Base-by-base conservation (phyloP, 2,329 filamentous ascomycete genomes). In the Dactylellina sp. region DNA sequence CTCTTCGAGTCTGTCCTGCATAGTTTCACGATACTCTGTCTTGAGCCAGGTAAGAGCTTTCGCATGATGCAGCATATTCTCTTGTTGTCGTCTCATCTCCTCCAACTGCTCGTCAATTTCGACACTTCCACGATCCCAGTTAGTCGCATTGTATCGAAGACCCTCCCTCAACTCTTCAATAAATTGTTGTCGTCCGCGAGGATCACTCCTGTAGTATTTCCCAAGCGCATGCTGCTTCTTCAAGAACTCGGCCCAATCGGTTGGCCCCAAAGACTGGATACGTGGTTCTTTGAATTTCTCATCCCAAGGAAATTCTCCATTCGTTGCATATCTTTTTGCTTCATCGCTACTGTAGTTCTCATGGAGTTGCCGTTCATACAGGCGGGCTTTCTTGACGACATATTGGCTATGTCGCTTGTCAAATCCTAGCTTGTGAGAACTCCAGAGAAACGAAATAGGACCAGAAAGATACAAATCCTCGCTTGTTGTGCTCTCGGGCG, bases 1-100 rank as follows among this genome's bases (percentile, higher is more conserved):
- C 14, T 74, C 61, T 20, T 55, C 47, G 53, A 74, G 57, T 20
- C 55, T 65, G 6, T 74, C 61, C 32, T 74, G 70, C n/a, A 66
- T 32, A 1, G 35, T 42, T 18, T 74, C 70, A 14, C 61, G 32
- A 18, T 74, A 66, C 6, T 47, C 2, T 7, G 61, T 74, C 28
- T 61, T 40, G 25, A 74, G 20, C 70, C 70, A 66, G 18, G 64
- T 18, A 6, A 74, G 39, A 44, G 24, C 70, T 12, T 55, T 20
- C 18, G 61, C 70, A 20, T 74, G 60, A 28, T 74, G 53, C 4
- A 50, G 28, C 39, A 64, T 28, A 20, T 60, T 74, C 32, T 74
- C 70, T 18, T 66, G 65, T 16, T 22, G 32, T 16, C 40, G 18
- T 32, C 60, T 40, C 53, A 62, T 74, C 9, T 61, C 40, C 28